Conservation (phyloP, 1,284 basidiomycete species). For the Trametes hirsuta region DNA sequence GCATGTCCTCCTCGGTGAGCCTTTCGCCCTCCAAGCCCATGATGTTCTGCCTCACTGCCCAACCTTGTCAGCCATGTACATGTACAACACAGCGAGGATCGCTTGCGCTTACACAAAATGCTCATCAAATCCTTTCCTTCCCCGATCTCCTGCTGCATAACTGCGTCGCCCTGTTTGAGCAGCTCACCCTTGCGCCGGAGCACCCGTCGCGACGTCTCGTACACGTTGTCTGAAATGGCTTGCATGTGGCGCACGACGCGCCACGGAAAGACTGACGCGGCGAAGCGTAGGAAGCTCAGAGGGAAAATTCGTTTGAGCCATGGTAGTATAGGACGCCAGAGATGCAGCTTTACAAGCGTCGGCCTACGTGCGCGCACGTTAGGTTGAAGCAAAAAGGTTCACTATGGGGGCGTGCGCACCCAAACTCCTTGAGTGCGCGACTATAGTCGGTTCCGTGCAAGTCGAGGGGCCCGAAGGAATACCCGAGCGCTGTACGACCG, state of each 20-base stretch:
- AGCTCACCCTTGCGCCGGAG: not conserved
- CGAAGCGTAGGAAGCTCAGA: not conserved
- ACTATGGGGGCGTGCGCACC: not conserved
- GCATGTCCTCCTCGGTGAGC: constrained; percentile 22
- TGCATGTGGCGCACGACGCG: not conserved
- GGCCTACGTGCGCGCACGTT: not conserved
- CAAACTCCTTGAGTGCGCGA: constrained; percentile 10
- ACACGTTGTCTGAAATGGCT: not conserved
- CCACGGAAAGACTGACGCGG: not conserved
- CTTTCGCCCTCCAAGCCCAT: constrained; percentile 13
- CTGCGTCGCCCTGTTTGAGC: not conserved
- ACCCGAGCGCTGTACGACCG: constrained; percentile 8
- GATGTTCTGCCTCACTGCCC: constrained; percentile 21
- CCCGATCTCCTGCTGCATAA: constrained; percentile 2
- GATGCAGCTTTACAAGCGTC: constrained; percentile 3
- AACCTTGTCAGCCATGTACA: not conserved
- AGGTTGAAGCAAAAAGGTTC: no score
- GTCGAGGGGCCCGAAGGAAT: constrained; percentile 12
- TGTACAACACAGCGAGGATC: not conserved
- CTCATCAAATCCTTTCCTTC: constrained; percentile 34
- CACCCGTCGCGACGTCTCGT: not conserved
- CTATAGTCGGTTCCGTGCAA: constrained; percentile 11
- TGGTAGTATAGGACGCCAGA: constrained; percentile 1
- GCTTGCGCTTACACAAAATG: constrained; percentile 25
- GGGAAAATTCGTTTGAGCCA: constrained; percentile 11